Conservation (phyloP, 192 early-diverging fungal species). For the Coemansia sp. region DNA sequence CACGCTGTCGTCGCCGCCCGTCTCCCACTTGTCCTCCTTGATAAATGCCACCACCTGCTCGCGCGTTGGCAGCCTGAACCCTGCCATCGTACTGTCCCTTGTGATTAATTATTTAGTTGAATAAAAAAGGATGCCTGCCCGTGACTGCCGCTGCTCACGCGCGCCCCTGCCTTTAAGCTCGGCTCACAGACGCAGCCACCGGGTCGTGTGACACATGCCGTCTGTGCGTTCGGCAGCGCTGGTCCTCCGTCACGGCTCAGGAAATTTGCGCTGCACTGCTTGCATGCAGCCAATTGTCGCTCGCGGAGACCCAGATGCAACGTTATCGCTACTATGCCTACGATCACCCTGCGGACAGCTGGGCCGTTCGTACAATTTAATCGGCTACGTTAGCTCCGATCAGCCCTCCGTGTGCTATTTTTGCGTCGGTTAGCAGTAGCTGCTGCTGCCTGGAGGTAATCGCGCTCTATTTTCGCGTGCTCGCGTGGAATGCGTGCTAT, state of each 20-base stretch:
- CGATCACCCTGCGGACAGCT: background rate
- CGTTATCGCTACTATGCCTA: no score
- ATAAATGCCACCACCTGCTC: slow-evolving; percentile 29
- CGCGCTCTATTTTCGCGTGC: background rate
- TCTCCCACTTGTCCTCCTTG: slow-evolving; percentile 34
- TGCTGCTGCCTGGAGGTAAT: background rate
- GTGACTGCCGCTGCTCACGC: background rate
- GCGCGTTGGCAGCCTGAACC: slow-evolving; percentile 31
- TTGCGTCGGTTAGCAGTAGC: background rate
- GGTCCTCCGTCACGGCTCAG: background rate
- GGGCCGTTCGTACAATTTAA: background rate
- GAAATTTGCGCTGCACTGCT: slow-evolving; percentile 7
- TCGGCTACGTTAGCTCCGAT: background rate
- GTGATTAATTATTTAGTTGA: background rate
- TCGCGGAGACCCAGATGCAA: no score
- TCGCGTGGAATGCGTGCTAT: background rate
- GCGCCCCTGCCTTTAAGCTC: background rate
- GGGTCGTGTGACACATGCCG: no score
- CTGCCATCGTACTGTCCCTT: background rate
- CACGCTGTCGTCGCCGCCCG: background rate
- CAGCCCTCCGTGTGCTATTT: background rate
- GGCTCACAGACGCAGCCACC: background rate
- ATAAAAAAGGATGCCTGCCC: background rate
- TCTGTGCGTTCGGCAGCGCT: background rate
- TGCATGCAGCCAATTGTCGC: slow-evolving; percentile 9